These are phyloP conservation scores for Monosporozyma yasuniensis DNA, from an alignment of 805 yeast species.

Conservation along the genomic window DNA sequence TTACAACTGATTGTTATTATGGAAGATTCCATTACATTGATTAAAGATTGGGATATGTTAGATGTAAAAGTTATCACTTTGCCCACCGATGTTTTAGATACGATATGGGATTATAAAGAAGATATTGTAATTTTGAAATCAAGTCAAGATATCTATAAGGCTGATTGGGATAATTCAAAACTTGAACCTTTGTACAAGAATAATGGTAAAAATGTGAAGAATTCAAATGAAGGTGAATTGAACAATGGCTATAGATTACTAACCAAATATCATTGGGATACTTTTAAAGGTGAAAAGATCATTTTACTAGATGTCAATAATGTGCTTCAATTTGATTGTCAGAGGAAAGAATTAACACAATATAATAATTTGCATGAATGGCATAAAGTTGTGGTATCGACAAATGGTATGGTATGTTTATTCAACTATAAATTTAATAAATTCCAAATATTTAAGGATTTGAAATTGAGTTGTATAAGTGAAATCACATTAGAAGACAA, in stretches of 20 bases:
- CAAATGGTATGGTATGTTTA: constrained; percentile 38
- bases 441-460: constrained; percentile 40
- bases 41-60: constrained; percentile 17
- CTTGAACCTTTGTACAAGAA: constrained; percentile 9
- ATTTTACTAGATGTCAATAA: constrained; percentile 20
- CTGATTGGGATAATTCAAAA: neutral
- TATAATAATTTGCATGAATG: constrained; percentile 16
- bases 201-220: constrained; percentile 9
- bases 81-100: constrained; percentile 12
- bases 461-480: constrained; percentile 15
- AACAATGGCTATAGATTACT: constrained; percentile 15
- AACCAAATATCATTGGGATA: constrained; percentile 25
- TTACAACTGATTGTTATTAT: constrained; percentile 13
- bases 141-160: constrained; percentile 18
- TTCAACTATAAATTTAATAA: constrained; percentile 34
- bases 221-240: neutral
- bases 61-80: constrained; percentile 9
- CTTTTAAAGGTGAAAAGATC: constrained; percentile 11
- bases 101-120: constrained; percentile 26
- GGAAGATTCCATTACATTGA: constrained; percentile 10
- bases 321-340: constrained; percentile 12
- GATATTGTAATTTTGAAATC: constrained; percentile 14
- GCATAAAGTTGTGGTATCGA: constrained; percentile 23
- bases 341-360: constrained; percentile 3
- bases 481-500: constrained; percentile 19